Evolutionary conservation across 148 eudicot genomes (phyloP).

Genomic region (Chenopodium suecicum): DNA sequence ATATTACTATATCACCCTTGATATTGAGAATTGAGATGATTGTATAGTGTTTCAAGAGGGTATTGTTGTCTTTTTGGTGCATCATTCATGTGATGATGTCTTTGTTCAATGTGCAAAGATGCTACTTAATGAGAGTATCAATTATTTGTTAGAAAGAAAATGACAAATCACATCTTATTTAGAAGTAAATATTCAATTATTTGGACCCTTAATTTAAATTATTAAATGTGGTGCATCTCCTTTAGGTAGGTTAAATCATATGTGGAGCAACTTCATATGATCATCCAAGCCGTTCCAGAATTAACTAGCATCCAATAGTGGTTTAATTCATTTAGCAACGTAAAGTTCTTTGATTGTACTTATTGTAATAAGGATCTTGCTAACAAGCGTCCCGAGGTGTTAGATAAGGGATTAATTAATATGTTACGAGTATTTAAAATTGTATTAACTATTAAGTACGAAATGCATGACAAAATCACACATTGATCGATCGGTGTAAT

Average conservation of each 20-base stretch:
- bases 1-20: neutral
- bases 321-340: no score
- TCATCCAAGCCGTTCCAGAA: no score
- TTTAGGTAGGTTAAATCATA: neutral
- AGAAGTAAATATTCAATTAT: neutral
- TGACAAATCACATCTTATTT: conserved; percentile 13
- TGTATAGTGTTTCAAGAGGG: neutral
- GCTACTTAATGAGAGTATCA: conserved; percentile 13
- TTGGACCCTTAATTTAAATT: neutral
- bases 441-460: no score
- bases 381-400: no score
- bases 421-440: no score
- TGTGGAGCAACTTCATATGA: neutral
- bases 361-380: no score
- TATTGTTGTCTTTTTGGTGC: neutral
- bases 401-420: no score
- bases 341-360: no score
- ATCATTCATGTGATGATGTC: conserved; percentile 13
- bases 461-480: no score
- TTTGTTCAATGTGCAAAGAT: conserved; percentile 31
- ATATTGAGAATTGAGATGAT: neutral
- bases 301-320: no score
- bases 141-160: conserved; percentile 16
- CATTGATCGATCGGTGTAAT: no score
- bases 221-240: neutral